Conservation (phyloP, 2,329 filamentous ascomycete genomes). For the Ceratocystis cubensis region DNA sequence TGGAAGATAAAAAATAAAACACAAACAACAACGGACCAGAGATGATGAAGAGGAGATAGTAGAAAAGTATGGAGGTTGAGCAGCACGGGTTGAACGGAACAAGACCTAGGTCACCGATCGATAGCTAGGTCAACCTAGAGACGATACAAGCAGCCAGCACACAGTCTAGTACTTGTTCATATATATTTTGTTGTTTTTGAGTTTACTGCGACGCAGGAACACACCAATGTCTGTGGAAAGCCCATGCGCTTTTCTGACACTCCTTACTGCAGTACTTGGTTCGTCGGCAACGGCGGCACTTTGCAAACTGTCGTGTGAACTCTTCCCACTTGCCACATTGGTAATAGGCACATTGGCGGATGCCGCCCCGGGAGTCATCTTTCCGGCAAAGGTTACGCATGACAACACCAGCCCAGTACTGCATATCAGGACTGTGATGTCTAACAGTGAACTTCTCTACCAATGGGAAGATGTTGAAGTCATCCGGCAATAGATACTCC, state of each 20-base stretch:
- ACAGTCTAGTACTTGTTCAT: not conserved
- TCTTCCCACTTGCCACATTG: slow-evolving; percentile 98
- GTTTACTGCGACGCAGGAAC: slow-evolving; percentile 53
- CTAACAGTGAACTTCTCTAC: slow-evolving; percentile 97
- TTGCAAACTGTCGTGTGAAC: slow-evolving; percentile 90
- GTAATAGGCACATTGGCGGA: slow-evolving; percentile 94
- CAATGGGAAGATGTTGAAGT: slow-evolving; percentile 95
- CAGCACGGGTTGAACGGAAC: not conserved
- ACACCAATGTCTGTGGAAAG: slow-evolving; percentile 97
- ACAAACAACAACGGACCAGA: not conserved
- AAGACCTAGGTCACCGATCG: not conserved
- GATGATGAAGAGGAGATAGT: not conserved
- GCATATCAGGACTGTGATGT: slow-evolving; percentile 93
- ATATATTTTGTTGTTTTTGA: not conserved
- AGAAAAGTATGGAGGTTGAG: not conserved
- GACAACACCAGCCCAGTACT: slow-evolving; percentile 98
- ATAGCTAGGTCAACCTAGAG: not conserved
- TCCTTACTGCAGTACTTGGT: slow-evolving; percentile 99
- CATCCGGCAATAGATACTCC: slow-evolving; percentile 82
- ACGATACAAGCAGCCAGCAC: not conserved
- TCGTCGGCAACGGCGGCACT: slow-evolving; percentile 86
- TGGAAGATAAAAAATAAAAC: not conserved
- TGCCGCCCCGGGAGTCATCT: slow-evolving; percentile 86
- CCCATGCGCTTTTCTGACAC: slow-evolving; percentile 98
- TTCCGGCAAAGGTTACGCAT: slow-evolving; percentile 98